A percentile compares a stretch with the other conserved stretches of the same genome.
These are phyloP conservation scores for Tetracladium marchalianum DNA, from an alignment of 495 filamentous ascomycete genomes.

Conservation along the genomic window DNA sequence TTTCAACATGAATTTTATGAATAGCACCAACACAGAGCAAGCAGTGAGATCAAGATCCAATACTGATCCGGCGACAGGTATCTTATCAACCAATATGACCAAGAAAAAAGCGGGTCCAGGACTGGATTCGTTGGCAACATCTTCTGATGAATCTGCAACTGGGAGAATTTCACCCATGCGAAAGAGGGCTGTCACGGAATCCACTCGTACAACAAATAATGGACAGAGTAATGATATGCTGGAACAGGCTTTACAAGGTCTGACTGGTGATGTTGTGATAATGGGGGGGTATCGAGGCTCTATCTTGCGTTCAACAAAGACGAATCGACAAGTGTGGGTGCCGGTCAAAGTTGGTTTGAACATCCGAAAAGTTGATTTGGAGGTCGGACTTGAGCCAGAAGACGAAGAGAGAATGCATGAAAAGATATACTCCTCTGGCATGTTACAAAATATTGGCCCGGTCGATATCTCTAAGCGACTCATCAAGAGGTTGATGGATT, in stretches of 20 bases:
- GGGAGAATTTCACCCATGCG: no score
- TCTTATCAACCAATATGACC: constrained; percentile 3
- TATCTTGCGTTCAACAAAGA: constrained; percentile 74
- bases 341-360: constrained; percentile 92
- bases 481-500: constrained; percentile 66
- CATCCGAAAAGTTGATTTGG: constrained; percentile 82
- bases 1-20: constrained; percentile 29
- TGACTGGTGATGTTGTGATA: constrained; percentile 80
- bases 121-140: constrained; percentile 3
- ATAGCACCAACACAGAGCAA: constrained; percentile 8
- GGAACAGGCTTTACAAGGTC: constrained; percentile 52
- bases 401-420: constrained; percentile 83
- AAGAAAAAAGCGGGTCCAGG: constrained; percentile 8
- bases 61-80: constrained; percentile 28
- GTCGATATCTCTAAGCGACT: constrained; percentile 81
- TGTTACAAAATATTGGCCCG: constrained; percentile 82
- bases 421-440: constrained; percentile 70
- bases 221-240: constrained; percentile 29
- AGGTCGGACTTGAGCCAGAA: constrained; percentile 72
- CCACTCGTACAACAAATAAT: background rate
- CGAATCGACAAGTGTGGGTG: constrained; percentile 79
- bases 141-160: constrained; percentile 3
- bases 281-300: constrained; percentile 91
- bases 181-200: no score
- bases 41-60: constrained; percentile 23